These are phyloP conservation scores for Volvox reticuliferus DNA, from an alignment of 139 green algal species.

Conservation along the genomic window DNA sequence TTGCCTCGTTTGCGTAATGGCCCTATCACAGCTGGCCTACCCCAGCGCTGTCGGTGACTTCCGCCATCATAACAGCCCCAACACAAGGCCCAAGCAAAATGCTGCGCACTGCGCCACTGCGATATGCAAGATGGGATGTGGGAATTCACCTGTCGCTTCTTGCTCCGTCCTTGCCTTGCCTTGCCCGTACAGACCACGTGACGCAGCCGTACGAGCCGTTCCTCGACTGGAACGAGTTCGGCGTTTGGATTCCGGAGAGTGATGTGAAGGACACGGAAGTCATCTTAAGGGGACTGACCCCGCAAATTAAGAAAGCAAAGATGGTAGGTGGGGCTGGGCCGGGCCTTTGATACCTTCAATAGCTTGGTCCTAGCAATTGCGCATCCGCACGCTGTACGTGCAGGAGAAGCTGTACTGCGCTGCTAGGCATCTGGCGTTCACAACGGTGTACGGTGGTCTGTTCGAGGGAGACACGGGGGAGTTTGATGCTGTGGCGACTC, in stretches of 20 bases:
- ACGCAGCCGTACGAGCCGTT: constrained; percentile 38
- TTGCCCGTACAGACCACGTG: constrained; percentile 25
- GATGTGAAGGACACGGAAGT: background rate
- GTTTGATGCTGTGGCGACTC: constrained; percentile 18
- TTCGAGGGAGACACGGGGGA: constrained; percentile 15
- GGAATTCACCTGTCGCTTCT: no score
- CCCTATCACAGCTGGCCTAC: no score
- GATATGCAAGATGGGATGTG: no score
- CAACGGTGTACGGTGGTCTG: constrained; percentile 6
- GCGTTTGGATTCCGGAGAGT: constrained; percentile 28
- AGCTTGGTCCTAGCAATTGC: no score
- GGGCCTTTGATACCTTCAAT: no score
- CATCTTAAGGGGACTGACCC: constrained; percentile 23
- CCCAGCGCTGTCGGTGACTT: no score
- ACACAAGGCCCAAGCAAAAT: no score
- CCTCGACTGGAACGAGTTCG: constrained; percentile 46
- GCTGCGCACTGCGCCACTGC: no score
- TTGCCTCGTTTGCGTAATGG: no score
- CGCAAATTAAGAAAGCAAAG: constrained; percentile 16
- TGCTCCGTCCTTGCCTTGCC: no score
- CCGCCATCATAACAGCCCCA: no score
- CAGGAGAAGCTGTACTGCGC: constrained; percentile 40
- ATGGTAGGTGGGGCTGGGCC: constrained; percentile 29
- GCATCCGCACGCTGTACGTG: no score
- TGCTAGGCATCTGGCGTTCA: constrained; percentile 7